These are phyloP conservation scores for Paraglomus occultum DNA, from an alignment of 192 early-diverging fungal species.

Conservation along the genomic window DNA sequence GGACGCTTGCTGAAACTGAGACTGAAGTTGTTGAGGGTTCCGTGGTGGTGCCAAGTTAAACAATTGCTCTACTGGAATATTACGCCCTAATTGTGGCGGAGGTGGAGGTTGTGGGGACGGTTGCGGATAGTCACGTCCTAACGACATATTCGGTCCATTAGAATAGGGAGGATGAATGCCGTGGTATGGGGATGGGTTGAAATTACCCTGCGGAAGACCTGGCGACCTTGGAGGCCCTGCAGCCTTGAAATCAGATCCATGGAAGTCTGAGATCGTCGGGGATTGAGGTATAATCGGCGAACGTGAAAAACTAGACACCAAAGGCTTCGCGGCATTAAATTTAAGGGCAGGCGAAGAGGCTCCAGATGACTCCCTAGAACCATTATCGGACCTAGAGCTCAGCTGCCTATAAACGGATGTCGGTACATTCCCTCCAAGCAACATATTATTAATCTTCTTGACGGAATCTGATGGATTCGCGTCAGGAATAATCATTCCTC, in stretches of 20 bases:
- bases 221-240: slow-evolving; percentile 11
- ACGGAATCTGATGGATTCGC: slow-evolving; percentile 8
- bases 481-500: slow-evolving; percentile 14
- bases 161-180: slow-evolving; percentile 14
- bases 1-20: slow-evolving; percentile 27
- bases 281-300: slow-evolving; percentile 23
- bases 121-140: slow-evolving; percentile 13
- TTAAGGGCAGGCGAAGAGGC: slow-evolving; percentile 28
- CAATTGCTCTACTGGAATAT: slow-evolving; percentile 29
- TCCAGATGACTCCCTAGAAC: slow-evolving; percentile 27
- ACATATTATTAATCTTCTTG: slow-evolving; percentile 26
- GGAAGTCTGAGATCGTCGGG: slow-evolving; percentile 16
- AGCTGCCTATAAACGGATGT: slow-evolving; percentile 59
- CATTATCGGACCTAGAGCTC: slow-evolving; percentile 49
- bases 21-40: slow-evolving; percentile 23
- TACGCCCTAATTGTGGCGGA: slow-evolving; percentile 12
- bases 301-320: slow-evolving; percentile 14
- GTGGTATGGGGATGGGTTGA: slow-evolving; percentile 22
- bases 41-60: slow-evolving; percentile 22
- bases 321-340: slow-evolving; percentile 23
- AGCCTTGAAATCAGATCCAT: slow-evolving; percentile 15
- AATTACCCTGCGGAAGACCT: slow-evolving; percentile 11
- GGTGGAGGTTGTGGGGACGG: slow-evolving; percentile 15
- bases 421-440: slow-evolving; percentile 53
- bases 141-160: slow-evolving; percentile 15